These are phyloP conservation scores for Kalmusia sp. DNA, from an alignment of 2,329 filamentous ascomycete species.

Conservation along the genomic window DNA sequence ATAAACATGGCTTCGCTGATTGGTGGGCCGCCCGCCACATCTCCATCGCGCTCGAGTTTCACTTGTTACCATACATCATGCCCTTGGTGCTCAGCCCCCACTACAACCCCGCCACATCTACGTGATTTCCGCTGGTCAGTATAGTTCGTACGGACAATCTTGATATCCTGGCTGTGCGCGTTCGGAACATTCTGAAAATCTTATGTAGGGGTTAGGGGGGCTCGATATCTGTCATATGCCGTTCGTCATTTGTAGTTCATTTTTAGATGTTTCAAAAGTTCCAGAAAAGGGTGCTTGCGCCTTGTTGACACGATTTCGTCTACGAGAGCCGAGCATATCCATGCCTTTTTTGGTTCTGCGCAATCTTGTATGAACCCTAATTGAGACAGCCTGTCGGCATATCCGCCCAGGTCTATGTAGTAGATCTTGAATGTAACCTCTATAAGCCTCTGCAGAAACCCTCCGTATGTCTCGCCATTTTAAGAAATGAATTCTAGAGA, in stretches of 20 bases:
- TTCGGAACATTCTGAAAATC: background rate
- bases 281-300: background rate
- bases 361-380: background rate
- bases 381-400: background rate
- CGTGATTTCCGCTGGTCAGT: background rate
- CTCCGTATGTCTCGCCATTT: too few species aligned
- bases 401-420: background rate
- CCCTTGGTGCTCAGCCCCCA: conserved; percentile 1
- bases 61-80: conserved; percentile 6
- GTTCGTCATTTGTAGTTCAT: conserved; percentile 3
- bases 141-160: background rate
- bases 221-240: background rate
- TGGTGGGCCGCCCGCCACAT: background rate
- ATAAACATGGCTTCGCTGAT: background rate
- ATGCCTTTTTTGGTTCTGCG: background rate
- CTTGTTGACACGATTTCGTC: background rate
- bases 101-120: background rate
- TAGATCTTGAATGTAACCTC: too few species aligned
- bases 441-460: too few species aligned
- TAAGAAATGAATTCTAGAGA: background rate
- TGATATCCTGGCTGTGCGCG: background rate
- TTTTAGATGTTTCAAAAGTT: conserved; percentile 4
- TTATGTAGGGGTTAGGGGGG: conserved; percentile 3
- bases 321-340: background rate
- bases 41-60: background rate